Conservation (phyloP, 2,329 filamentous ascomycete species). For the Paecilomyces formosus region DNA sequence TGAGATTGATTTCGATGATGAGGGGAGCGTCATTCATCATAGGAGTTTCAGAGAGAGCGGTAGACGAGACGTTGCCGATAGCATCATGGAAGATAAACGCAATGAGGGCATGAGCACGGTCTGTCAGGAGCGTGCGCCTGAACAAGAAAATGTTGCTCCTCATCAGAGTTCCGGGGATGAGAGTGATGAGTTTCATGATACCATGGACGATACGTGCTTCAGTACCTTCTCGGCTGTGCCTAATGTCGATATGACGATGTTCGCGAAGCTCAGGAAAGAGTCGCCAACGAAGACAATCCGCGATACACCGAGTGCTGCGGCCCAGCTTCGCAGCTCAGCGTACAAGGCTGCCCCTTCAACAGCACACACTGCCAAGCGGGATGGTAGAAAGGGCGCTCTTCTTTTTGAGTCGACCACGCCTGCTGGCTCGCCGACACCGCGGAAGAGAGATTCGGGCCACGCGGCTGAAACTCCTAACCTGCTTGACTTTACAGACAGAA, state of each 20-base stretch:
- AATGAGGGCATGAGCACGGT: slow-evolving; percentile 39
- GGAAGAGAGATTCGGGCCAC: slow-evolving; percentile 36
- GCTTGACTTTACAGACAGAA: slow-evolving; percentile 81
- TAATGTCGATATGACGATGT: slow-evolving; percentile 67
- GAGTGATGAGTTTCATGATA: slow-evolving; percentile 24
- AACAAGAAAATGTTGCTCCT: slow-evolving; percentile 12
- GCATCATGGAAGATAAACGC: slow-evolving; percentile 28
- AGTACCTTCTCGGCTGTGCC: slow-evolving; percentile 86
- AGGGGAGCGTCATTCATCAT: slow-evolving; percentile 14
- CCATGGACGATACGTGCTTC: slow-evolving; percentile 48
- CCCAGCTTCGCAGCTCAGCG: slow-evolving; percentile 6
- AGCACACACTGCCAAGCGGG: slow-evolving; percentile 42
- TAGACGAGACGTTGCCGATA: slow-evolving; percentile 21
- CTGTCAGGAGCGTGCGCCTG: slow-evolving; percentile 18
- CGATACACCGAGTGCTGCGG: slow-evolving; percentile 38
- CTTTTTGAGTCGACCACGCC: slow-evolving; percentile 27
- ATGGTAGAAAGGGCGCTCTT: slow-evolving; percentile 14
- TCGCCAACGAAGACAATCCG: slow-evolving; percentile 48
- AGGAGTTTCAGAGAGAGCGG: slow-evolving; percentile 6
- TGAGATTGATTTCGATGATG: slow-evolving; percentile 19
- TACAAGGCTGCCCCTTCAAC: slow-evolving; percentile 26
- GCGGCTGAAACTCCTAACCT: slow-evolving; percentile 64
- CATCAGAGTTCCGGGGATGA: slow-evolving; percentile 19
- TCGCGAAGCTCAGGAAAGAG: slow-evolving; percentile 61
- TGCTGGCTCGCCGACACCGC: slow-evolving; percentile 40